A percentile compares a stretch with the other conserved stretches of the same genome.
phyloP scores from a whole-genome alignment of 352 stramenopile genomes.

The Aphanomyces cochlioides region DNA sequence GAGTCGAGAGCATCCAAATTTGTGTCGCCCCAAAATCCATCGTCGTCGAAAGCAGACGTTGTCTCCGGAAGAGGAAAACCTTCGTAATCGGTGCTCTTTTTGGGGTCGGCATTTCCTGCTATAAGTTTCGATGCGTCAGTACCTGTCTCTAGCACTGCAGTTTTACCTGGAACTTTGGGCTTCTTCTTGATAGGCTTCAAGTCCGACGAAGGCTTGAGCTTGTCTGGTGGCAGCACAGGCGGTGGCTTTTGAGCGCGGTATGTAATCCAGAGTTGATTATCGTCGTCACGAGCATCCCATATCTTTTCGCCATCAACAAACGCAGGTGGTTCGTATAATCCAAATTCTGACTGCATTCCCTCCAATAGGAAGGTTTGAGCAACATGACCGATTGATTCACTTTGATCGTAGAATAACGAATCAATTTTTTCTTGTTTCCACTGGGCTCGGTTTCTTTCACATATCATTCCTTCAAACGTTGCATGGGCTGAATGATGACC shows the following conservation, averaged over 20 bases:
- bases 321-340: slow-evolving; percentile 49
- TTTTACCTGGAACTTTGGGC: slow-evolving; percentile 32
- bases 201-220: slow-evolving; percentile 40
- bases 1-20: slow-evolving; percentile 83
- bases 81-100: slow-evolving; percentile 78
- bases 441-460: neutral
- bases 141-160: slow-evolving; percentile 4
- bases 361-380: slow-evolving; percentile 43
- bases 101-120: neutral
- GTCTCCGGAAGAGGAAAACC: slow-evolving; percentile 67
- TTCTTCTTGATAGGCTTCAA: slow-evolving; percentile 62
- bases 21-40: slow-evolving; percentile 83
- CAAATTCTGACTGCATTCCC: slow-evolving; percentile 54
- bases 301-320: slow-evolving; percentile 36
- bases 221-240: slow-evolving; percentile 30
- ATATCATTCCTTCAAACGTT: slow-evolving; percentile 47
- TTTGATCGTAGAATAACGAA: slow-evolving; percentile 25
- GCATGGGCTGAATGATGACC: slow-evolving; percentile 34
- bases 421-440: slow-evolving; percentile 29
- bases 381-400: neutral
- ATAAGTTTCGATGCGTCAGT: slow-evolving; percentile 61
- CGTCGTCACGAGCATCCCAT: slow-evolving; percentile 48
- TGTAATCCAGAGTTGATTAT: slow-evolving; percentile 33
- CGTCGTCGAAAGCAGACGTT: slow-evolving; percentile 65
- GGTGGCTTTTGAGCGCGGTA: slow-evolving; percentile 61